Base-by-base conservation (phyloP, 2,329 filamentous ascomycete genomes). In the Claviceps fusiformis region DNA sequence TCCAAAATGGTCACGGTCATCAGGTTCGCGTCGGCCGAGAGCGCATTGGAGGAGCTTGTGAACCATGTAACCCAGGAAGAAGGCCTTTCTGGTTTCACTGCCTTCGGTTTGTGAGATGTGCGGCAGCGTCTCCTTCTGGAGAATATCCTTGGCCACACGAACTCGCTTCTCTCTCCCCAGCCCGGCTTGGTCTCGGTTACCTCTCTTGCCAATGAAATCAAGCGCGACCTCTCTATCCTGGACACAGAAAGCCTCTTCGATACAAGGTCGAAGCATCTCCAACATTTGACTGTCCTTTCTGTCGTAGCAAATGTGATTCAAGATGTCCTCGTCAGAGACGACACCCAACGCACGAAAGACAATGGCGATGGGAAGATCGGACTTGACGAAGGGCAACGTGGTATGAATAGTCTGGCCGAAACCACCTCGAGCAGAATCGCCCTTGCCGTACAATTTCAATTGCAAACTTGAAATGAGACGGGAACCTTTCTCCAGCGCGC, bases 41-140 rank as follows among this genome's bases (percentile, higher is more conserved):
- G 91, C 89, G 67, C 91, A 95, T 70, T 96, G 92, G 29, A 97
- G 78, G 63, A 98, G 80, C 67, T 93, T 87, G 71, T 98, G 92
- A 50, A 97, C 89, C 92, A 98, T 98, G 72, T 98, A 98, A 27
- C 95, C 93, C 51, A 98, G 76, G 78, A 97, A 98, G 73, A 95
- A 98, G 2, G 95, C 93, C 69, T 98, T 98, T 57, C 89, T 79
- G 1, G 92, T 97, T 69, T 97, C 92, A 62, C 89, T 95, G 33
- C 93, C 93, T 70, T 96, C 90, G 58, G 81, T 84, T 68, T 98
- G 93, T 1, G 92, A 96, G 58, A 98, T 97, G 66, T 98, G 93
- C 29, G 93, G 95, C 50, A 98, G 74, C 61, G 95, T 87, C 70
- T 98, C 95, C 74, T 96, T 97, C 69, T 96, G 91, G 70, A 98